A percentile compares a stretch with the other conserved stretches of the same genome.
Evolutionary conservation across 495 filamentous ascomycete genomes (phyloP).

Genomic region (Monascus purpureus): DNA sequence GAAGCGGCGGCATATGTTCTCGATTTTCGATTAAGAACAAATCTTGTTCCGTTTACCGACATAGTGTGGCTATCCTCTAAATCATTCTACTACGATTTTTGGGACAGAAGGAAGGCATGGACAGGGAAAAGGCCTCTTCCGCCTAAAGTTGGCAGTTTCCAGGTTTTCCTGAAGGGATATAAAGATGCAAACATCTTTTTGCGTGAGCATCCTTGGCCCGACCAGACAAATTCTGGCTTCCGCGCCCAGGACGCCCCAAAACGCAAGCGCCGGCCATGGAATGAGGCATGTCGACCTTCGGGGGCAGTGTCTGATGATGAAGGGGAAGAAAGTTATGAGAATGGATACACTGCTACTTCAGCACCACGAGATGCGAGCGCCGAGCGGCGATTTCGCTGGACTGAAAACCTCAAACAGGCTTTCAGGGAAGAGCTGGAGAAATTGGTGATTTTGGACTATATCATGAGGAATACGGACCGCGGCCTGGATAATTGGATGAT

Average conservation of each 20-base stretch:
- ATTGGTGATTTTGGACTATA: slow-evolving; percentile 93
- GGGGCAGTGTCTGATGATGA: slow-evolving; percentile 51
- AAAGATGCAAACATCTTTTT: slow-evolving; percentile 95
- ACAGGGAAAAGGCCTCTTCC: slow-evolving; percentile 80
- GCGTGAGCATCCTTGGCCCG: slow-evolving; percentile 94
- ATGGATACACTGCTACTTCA: slow-evolving; percentile 28
- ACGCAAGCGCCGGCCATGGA: slow-evolving; percentile 67
- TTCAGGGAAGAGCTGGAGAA: slow-evolving; percentile 96
- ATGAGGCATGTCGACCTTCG: slow-evolving; percentile 69
- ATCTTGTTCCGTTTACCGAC: slow-evolving; percentile 91
- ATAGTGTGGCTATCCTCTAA: slow-evolving; percentile 90
- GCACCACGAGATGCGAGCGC: slow-evolving; percentile 32
- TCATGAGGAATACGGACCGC: slow-evolving; percentile 97
- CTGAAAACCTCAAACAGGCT: slow-evolving; percentile 71
- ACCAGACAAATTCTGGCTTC: slow-evolving; percentile 69
- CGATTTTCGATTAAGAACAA: slow-evolving; percentile 76
- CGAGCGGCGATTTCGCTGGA: slow-evolving; percentile 64
- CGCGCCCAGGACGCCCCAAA: slow-evolving; percentile 54
- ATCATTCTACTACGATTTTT: slow-evolving; percentile 96
- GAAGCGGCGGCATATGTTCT: slow-evolving; percentile 95
- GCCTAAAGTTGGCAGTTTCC: slow-evolving; percentile 87
- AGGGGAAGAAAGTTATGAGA: slow-evolving; percentile 53
- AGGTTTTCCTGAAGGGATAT: slow-evolving; percentile 92
- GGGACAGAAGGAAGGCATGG: slow-evolving; percentile 81
- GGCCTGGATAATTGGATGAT: slow-evolving; percentile 99